A percentile compares a stretch with the other conserved stretches of the same genome.
These are phyloP conservation scores for Dipteronia dyeriana DNA, from an alignment of 345 rosid species.

Conservation along the genomic window DNA sequence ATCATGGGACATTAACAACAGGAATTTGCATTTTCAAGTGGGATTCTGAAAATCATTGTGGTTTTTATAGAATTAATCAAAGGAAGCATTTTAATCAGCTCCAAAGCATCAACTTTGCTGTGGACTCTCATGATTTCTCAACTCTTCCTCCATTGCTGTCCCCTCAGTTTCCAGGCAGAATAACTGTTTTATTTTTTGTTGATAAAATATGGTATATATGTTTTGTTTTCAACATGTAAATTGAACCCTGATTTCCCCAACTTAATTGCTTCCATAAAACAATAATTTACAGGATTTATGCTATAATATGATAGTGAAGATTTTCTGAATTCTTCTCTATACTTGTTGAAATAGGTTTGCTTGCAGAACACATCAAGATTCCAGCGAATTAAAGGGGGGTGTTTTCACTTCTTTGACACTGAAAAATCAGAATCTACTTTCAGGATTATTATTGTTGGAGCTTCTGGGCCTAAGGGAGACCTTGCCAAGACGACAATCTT, in stretches of 20 bases:
- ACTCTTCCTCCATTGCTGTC: background rate
- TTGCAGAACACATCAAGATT: conserved; percentile 12
- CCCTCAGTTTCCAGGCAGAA: too few relatives aligned
- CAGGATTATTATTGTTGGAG: conserved; percentile 37
- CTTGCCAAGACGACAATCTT: conserved; percentile 45
- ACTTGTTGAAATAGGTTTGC: conserved; percentile 8
- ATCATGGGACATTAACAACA: conserved; percentile 5
- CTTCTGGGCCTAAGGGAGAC: conserved; percentile 25
- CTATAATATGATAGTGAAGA: too few relatives aligned
- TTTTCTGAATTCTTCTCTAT: background rate
- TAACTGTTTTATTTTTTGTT: too few relatives aligned
- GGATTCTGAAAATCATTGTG: background rate
- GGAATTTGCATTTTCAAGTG: background rate
- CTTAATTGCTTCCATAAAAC: too few relatives aligned
- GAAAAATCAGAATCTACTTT: conserved; percentile 23
- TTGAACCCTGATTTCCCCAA: too few relatives aligned
- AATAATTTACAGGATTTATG: too few relatives aligned
- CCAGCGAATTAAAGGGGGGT: conserved; percentile 10
- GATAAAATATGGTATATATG: too few relatives aligned
- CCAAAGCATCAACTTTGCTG: conserved; percentile 29
- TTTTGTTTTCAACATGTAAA: too few relatives aligned
- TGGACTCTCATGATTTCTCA: conserved; percentile 21
- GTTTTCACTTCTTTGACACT: conserved; percentile 9
- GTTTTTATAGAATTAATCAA: background rate
- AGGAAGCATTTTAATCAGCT: conserved; percentile 16